These are phyloP conservation scores for Heritiera littoralis DNA, from an alignment of 345 rosid genomes.

Conservation along the genomic window DNA sequence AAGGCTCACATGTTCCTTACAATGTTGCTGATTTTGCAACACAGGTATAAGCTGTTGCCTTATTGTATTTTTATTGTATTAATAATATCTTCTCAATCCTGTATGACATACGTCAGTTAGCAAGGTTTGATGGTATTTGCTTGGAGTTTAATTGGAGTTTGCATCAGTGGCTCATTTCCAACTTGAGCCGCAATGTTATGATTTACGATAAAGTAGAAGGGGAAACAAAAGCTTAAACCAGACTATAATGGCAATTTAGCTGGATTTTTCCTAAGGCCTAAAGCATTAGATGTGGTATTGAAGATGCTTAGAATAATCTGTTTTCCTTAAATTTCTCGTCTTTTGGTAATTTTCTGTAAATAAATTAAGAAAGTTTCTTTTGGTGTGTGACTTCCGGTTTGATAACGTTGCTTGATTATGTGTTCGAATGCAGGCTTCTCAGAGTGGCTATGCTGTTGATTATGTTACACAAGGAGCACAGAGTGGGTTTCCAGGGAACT, in stretches of 20 bases:
- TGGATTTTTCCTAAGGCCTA: neutral
- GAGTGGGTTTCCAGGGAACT: conserved; percentile 82
- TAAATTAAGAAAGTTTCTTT: neutral
- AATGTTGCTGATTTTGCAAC: conserved; percentile 86
- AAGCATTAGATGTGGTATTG: neutral
- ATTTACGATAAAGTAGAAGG: neutral
- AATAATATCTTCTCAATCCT: neutral
- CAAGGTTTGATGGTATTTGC: neutral
- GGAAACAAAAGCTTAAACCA: conserved; percentile 7
- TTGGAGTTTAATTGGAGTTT: neutral
- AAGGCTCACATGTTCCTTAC: conserved; percentile 94
- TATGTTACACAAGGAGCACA: conserved; percentile 91
- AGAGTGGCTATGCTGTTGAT: conserved; percentile 85
- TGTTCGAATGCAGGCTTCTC: conserved; percentile 56
- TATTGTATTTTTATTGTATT: neutral
- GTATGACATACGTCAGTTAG: neutral
- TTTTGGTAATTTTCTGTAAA: neutral
- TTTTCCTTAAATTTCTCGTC: neutral
- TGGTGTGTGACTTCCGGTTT: neutral
- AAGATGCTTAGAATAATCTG: conserved; percentile 1
- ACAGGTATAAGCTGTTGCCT: conserved; percentile 52
- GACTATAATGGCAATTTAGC: neutral
- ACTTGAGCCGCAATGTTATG: neutral
- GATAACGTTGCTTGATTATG: neutral
- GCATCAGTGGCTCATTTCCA: neutral